Evolutionary conservation across 1,139 yeast species (phyloP), one percentile per base, ranked within the genome.

Genomic region (Yamadazyma diospyri): DNA sequence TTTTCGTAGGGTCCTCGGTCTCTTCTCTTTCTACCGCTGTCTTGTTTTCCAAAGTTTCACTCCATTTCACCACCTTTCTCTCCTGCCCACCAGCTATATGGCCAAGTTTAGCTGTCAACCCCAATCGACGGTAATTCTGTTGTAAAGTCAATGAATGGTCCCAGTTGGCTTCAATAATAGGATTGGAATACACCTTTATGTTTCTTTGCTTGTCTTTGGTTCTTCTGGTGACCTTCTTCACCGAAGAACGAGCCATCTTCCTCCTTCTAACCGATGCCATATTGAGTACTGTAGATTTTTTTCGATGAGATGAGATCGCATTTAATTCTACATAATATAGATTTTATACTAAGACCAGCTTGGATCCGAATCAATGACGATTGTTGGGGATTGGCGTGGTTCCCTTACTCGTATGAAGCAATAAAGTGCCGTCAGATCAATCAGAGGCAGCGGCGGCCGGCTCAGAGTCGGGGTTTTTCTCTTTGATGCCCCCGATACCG

Each of bases 131-230:
- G 56, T 85, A 85, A 53, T 92, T 92, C 54, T 92, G 97, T 37
- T 79, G 72, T 38, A 89, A 63, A 0, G 98, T 89, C 42, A 82
- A 69, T 15, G 76, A 72, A 41, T 79, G 72, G 60, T 92, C 96
- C 98, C 98, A 92, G 57, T 88, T 76, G 21, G 78, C 85, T 6
- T 87, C 94, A 44, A 92, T 84, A 45, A 92, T 75, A 3, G 95
- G 87, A 54, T 87, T 85, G 1, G 84, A 68, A 34, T 71, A 69
- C 20, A 84, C 76, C 42, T 77, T 78, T 38, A 79, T 61, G 45
- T 78, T 69, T 50, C 81, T 72, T 50, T 80, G 80, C 48, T 72
- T 78, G 50, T 83, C 89, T 54, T 83, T 84, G 30, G 60, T 59
- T 48, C 81, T 70, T 55, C 94, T 72, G 27, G 88, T 77, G 48